Evolutionary conservation across 108 stramenopile genomes (phyloP).

Genomic region (Chaetoceros tenuissimus): DNA sequence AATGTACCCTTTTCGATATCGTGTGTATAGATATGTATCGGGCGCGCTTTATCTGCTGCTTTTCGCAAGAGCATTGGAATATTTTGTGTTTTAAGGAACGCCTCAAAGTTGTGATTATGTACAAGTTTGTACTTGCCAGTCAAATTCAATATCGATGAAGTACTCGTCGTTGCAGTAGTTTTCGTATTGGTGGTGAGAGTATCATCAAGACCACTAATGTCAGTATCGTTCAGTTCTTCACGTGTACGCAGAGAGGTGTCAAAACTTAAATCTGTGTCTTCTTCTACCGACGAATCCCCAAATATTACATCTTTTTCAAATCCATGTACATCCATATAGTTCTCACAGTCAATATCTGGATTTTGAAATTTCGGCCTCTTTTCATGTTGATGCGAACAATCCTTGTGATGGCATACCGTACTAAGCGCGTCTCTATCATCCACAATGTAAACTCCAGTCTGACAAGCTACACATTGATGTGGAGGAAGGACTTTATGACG

Average conservation of each 20-base stretch:
- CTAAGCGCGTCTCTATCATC: neutral
- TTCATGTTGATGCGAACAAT: neutral
- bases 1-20: neutral
- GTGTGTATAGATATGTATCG: neutral
- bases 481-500: neutral
- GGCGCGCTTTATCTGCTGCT: neutral
- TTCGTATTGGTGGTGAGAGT: too few relatives aligned
- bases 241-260: too few relatives aligned
- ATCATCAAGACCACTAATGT: too few relatives aligned
- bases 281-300: too few relatives aligned
- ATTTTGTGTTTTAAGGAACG: neutral
- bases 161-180: too few relatives aligned
- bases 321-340: neutral
- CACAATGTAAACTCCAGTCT: neutral
- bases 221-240: too few relatives aligned
- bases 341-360: neutral
- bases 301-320: too few relatives aligned
- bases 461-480: neutral
- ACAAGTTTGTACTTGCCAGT: neutral
- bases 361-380: neutral
- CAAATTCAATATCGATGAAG: constrained; percentile 4
- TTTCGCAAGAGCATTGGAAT: neutral
- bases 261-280: too few relatives aligned
- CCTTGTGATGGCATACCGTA: neutral
- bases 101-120: neutral